phyloP scores from a whole-genome alignment of 768 basidiomycete species.

The Chalciporus piperatus region DNA sequence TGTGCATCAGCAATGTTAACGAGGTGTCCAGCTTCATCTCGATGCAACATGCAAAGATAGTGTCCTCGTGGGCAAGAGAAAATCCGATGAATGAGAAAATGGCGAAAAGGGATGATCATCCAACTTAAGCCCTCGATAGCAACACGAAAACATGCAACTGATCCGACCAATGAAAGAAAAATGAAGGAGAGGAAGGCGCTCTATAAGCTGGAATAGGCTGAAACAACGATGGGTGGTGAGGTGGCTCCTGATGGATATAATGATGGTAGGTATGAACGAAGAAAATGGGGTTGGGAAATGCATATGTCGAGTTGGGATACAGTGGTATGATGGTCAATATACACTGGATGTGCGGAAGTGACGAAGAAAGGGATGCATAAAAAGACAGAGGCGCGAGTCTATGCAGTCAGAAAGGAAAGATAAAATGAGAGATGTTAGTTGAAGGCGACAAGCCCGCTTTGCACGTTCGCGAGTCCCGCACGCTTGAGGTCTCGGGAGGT shows the following conservation, averaged over 20 bases:
- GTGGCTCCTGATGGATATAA: neutral
- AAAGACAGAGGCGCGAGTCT: conserved; percentile 5
- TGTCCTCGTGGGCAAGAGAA: conserved; percentile 5
- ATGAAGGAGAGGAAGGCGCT: conserved; percentile 16
- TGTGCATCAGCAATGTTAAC: conserved; percentile 4
- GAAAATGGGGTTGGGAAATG: conserved; percentile 18
- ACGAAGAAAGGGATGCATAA: conserved; percentile 21
- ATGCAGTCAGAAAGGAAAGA: neutral
- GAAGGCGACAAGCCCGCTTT: neutral
- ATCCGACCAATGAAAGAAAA: conserved; percentile 2
- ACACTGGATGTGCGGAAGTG: conserved; percentile 23
- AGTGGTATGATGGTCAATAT: conserved; percentile 29
- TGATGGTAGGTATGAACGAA: conserved; percentile 4
- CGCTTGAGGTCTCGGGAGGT: conserved; percentile 43
- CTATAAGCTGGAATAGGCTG: conserved; percentile 1
- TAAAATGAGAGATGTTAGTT: neutral
- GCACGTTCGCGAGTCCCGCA: conserved; percentile 26
- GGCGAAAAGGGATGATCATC: conserved; percentile 7
- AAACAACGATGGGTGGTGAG: conserved; percentile 4
- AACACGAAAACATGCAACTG: neutral
- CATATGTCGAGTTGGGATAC: conserved; percentile 28
- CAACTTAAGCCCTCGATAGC: neutral
- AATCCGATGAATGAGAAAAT: neutral
- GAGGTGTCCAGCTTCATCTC: conserved; percentile 21
- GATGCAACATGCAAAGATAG: conserved; percentile 9